A percentile compares a stretch with the other conserved stretches of the same genome.
Evolutionary conservation across 805 yeast species (phyloP).

Genomic region (Candida vaughaniae): DNA sequence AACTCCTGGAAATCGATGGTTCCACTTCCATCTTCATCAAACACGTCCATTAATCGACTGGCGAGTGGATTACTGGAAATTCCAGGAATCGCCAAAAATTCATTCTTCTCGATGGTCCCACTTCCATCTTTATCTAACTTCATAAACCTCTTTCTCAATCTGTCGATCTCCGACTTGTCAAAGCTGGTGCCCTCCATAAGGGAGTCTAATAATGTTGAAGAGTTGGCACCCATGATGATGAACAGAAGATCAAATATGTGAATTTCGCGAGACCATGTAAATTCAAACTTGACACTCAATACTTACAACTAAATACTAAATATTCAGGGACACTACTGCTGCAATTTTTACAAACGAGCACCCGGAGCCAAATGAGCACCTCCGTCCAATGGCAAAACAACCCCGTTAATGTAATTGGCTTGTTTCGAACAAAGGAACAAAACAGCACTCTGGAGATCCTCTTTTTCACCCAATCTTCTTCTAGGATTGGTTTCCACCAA

Average conservation of each 20-base stretch:
- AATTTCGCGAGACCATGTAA: neutral
- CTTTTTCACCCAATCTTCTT: constrained; percentile 58
- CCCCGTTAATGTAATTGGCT: constrained; percentile 63
- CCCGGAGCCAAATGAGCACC: constrained; percentile 48
- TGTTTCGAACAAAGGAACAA: constrained; percentile 56
- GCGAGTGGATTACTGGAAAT: constrained; percentile 90
- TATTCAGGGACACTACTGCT: too few species aligned
- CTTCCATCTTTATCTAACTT: constrained; percentile 90
- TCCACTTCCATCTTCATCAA: constrained; percentile 91
- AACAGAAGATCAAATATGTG: too few species aligned
- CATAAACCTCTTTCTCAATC: constrained; percentile 90
- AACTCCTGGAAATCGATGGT: constrained; percentile 95
- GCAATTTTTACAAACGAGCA: constrained; percentile 10
- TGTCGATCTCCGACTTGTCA: constrained; percentile 86
- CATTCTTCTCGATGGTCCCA: constrained; percentile 88
- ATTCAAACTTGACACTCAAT: too few species aligned
- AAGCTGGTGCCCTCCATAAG: constrained; percentile 82
- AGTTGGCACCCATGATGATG: constrained; percentile 61
- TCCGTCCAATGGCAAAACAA: constrained; percentile 69
- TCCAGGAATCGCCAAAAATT: constrained; percentile 90
- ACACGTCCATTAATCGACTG: constrained; percentile 84
- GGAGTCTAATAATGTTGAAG: constrained; percentile 62
- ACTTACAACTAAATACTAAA: too few species aligned
- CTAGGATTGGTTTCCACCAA: constrained; percentile 56
- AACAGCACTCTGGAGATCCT: constrained; percentile 56